Conservation (phyloP, 257 asterid species). For the Solanum pennellii region DNA sequence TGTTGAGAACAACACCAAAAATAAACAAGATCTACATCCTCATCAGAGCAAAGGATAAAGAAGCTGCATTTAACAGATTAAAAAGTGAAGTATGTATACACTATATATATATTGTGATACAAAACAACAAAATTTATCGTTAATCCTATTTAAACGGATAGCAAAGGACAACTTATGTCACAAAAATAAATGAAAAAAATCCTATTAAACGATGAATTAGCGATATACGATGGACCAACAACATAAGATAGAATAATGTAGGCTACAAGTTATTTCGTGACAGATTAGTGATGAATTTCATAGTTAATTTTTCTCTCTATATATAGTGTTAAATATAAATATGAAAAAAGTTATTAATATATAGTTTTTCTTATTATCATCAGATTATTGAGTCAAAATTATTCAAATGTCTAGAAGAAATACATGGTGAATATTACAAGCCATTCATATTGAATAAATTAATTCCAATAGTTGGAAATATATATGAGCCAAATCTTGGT, state of each 20-base stretch:
- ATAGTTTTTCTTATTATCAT: not conserved
- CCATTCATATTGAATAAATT: slow-evolving; percentile 19
- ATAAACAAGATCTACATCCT: not conserved
- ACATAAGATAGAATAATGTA: no score
- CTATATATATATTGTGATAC: not conserved
- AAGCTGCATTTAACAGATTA: not conserved
- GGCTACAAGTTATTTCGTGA: not conserved
- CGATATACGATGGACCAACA: not conserved
- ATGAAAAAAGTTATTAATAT: not conserved
- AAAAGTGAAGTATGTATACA: not conserved
- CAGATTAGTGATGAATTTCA: not conserved
- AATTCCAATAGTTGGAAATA: slow-evolving; percentile 33
- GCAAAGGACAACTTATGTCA: not conserved
- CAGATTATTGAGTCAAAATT: slow-evolving; percentile 12
- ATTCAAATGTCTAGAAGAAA: slow-evolving; percentile 19
- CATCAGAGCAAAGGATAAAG: not conserved
- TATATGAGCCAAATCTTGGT: slow-evolving; percentile 38
- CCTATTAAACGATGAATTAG: not conserved
- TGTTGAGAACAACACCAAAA: slow-evolving; percentile 30
- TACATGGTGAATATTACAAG: slow-evolving; percentile 16
- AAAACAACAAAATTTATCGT: not conserved
- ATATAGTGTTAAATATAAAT: no score
- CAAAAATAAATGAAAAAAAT: not conserved
- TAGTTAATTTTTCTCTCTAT: not conserved
- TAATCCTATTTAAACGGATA: not conserved